Evolutionary conservation across 202 grass and related monocot species (phyloP).

Genomic region (Cymbopogon flexuosus): DNA sequence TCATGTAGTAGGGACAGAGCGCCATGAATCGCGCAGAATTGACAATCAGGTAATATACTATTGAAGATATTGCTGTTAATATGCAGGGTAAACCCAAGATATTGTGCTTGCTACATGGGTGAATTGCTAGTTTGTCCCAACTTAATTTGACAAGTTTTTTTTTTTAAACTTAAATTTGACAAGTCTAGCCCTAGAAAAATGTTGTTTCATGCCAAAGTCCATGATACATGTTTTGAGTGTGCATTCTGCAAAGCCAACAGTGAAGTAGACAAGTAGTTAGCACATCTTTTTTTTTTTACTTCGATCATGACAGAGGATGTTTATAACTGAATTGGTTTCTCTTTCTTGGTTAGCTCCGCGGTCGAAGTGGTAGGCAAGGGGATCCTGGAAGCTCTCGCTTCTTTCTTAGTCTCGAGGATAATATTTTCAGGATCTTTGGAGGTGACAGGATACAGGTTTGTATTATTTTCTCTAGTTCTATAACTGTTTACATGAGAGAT

Average conservation of each 20-base stretch:
- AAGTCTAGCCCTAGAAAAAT: not conserved
- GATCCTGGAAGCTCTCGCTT: conserved; percentile 96
- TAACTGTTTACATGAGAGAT: not conserved
- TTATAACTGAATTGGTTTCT: conserved; percentile 28
- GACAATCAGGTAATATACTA: conserved; percentile 83
- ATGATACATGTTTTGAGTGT: not conserved
- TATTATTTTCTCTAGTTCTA: conserved; percentile 32
- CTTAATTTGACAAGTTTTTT: not conserved
- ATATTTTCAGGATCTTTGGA: conserved; percentile 91
- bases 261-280: not conserved
- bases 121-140: not conserved
- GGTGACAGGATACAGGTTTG: conserved; percentile 94
- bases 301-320: conserved; percentile 19
- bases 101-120: not conserved
- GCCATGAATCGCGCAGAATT: conserved; percentile 97
- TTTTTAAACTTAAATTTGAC: too few species aligned
- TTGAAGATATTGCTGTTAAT: conserved; percentile 12
- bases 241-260: conserved; percentile 7
- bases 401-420: conserved; percentile 98
- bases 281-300: conserved; percentile 13
- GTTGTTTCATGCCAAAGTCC: not conserved
- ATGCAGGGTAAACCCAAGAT: not conserved
- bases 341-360: conserved; percentile 76
- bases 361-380: conserved; percentile 94
- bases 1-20: conserved; percentile 91